Evolutionary conservation across 2,329 filamentous ascomycete species (phyloP), one percentile per base, ranked within the genome.

Genomic region (Ascochyta rabiei): DNA sequence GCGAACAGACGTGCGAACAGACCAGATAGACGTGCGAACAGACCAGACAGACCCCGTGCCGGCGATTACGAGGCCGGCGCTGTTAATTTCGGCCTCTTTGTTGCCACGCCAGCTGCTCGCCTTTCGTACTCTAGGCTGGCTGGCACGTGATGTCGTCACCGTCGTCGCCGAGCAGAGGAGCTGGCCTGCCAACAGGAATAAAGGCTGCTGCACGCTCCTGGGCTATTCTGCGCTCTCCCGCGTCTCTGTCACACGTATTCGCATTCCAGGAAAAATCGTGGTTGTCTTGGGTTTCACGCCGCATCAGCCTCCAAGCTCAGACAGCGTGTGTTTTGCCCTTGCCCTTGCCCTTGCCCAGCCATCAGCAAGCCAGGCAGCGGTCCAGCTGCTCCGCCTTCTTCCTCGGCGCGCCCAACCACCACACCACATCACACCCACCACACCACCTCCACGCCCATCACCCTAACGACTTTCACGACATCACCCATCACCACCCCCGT

Each of bases 301-400:
- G 47, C 60, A 60, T 63, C 68, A 71, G 68, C 65, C 69, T 71
- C 65, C 62, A 43, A 50, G 53, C 63, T 69, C 61, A 69, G 70
- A 73, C 68, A 56, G 56, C 58, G 57, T 60, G 60, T 54, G 60
- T 57, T 59, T 54, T 55, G 60, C 55, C 58, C 47, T 48, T 56
- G 47, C 46, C 49, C 56, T 48, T 56, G 47, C 48, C 49, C 56
- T 48, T 56, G 47, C 48, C 49, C 56, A 37, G 57, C 51, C 7
- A n/a, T n/a, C n/a, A 30, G 47, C 61, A 43, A 43, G 53, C 47
- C 39, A 30, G 28, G 12, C 28, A 30, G 28, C 28, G 12, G 35
- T 48, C 58, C 59, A 49, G 49, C 40, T 48, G 48, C 62, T 53
- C 54, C 61, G 53, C 49, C 55, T 57, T 57, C 59, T 10, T 30